phyloP scores from a whole-genome alignment of 2,329 filamentous ascomycete genomes.

The Colletotrichum sp. region DNA sequence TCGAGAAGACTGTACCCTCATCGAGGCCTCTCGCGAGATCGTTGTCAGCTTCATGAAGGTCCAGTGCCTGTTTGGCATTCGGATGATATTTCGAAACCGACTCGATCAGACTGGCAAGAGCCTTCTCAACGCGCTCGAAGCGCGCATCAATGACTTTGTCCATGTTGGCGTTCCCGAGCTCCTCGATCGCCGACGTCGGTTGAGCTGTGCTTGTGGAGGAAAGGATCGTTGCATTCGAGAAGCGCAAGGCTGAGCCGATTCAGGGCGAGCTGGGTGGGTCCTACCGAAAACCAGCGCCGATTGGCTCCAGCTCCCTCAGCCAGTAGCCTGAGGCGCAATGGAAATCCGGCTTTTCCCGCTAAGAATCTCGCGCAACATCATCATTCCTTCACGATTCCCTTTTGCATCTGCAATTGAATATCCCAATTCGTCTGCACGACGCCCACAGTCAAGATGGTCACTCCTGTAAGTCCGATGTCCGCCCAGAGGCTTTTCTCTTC shows the following conservation, averaged over 20 bases:
- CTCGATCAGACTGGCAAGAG: constrained; percentile 73
- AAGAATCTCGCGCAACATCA: constrained; percentile 23
- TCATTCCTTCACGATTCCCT: constrained; percentile 16
- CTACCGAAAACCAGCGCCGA: neutral
- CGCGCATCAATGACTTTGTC: constrained; percentile 65
- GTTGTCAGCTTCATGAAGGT: constrained; percentile 74
- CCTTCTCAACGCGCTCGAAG: constrained; percentile 71
- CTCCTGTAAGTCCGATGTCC: constrained; percentile 36
- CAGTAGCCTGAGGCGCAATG: constrained; percentile 21
- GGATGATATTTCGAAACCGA: constrained; percentile 86
- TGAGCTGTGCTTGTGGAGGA: neutral
- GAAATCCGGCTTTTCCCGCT: constrained; percentile 24
- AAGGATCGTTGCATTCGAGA: neutral
- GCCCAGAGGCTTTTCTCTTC: too few species aligned
- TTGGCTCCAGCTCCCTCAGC: constrained; percentile 10
- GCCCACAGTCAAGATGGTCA: constrained; percentile 44
- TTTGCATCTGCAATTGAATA: constrained; percentile 40
- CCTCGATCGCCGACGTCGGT: neutral
- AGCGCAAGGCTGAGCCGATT: constrained; percentile 16
- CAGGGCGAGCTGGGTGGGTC: neutral
- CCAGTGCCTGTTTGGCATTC: constrained; percentile 68
- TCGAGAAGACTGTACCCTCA: constrained; percentile 53
- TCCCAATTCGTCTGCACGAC: constrained; percentile 31
- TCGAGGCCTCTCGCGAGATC: constrained; percentile 71
- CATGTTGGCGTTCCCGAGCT: constrained; percentile 47